Evolutionary conservation across 2,329 filamentous ascomycete genomes (phyloP).

Genomic region (Cercospora sp.): DNA sequence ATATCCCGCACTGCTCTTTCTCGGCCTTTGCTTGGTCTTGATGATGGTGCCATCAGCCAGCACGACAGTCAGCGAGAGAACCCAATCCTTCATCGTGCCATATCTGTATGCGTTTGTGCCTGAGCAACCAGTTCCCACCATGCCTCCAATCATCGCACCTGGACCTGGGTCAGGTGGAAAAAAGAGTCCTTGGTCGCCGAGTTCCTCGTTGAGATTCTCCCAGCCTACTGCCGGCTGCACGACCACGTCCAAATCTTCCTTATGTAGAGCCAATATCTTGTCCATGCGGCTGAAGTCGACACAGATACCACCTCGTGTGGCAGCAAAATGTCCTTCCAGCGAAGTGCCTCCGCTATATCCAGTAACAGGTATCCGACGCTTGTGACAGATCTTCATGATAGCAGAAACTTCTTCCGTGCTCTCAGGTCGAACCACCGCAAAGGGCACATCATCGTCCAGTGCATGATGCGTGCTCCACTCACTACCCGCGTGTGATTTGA

Average conservation of each 20-base stretch:
- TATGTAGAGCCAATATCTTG: constrained; percentile 73
- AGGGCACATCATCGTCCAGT: constrained; percentile 47
- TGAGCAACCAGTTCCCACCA: constrained; percentile 74
- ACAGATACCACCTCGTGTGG: constrained; percentile 79
- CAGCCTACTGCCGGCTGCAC: constrained; percentile 72
- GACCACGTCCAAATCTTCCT: constrained; percentile 63
- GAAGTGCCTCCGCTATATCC: constrained; percentile 86
- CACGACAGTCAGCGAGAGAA: constrained; percentile 81
- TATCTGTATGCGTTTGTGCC: constrained; percentile 92
- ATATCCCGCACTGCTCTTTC: constrained; percentile 89
- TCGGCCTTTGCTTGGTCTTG: constrained; percentile 82
- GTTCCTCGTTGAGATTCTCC: constrained; percentile 79
- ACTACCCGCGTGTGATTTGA: constrained; percentile 60
- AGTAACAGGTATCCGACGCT: constrained; percentile 77
- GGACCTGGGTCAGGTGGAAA: constrained; percentile 91
- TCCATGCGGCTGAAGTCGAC: constrained; percentile 87
- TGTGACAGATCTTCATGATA: constrained; percentile 86
- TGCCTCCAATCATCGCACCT: constrained; percentile 88
- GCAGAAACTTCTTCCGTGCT: constrained; percentile 80
- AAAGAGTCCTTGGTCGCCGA: constrained; percentile 73
- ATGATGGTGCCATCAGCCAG: constrained; percentile 87
- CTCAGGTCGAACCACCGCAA: constrained; percentile 71
- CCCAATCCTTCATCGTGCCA: constrained; percentile 95
- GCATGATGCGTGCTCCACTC: constrained; percentile 62
- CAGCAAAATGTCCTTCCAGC: constrained; percentile 83